A percentile compares a stretch with the other conserved stretches of the same genome.
These are phyloP conservation scores for Fusarium floridanum DNA, from an alignment of 2,329 filamentous ascomycete genomes.

Conservation along the genomic window DNA sequence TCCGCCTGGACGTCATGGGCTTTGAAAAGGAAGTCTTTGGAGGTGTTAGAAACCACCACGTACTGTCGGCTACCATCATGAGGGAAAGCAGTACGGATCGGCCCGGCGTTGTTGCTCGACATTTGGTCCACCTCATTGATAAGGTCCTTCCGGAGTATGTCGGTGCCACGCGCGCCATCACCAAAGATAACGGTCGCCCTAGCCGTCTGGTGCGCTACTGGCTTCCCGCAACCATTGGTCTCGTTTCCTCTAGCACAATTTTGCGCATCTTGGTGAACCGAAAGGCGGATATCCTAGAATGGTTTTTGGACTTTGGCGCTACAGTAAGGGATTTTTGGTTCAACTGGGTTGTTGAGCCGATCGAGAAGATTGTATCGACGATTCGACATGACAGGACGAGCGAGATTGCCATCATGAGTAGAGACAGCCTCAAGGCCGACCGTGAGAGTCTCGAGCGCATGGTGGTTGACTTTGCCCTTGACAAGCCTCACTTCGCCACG, in stretches of 20 bases:
- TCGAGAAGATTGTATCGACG: constrained; percentile 85
- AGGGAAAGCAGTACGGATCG: constrained; percentile 60
- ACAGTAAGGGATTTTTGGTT: constrained; percentile 92
- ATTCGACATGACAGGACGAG: constrained; percentile 93
- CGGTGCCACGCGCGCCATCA: constrained; percentile 65
- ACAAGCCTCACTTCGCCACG: constrained; percentile 76
- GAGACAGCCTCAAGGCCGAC: constrained; percentile 89
- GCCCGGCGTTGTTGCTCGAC: constrained; percentile 72
- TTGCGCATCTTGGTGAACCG: constrained; percentile 81
- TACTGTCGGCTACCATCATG: constrained; percentile 65
- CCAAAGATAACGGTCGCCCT: constrained; percentile 79
- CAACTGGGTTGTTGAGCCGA: constrained; percentile 94
- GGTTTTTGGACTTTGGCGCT: constrained; percentile 82
- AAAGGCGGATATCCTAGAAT: constrained; percentile 81
- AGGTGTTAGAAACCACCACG: constrained; percentile 71
- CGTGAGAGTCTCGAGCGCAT: constrained; percentile 94
- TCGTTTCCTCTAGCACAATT: constrained; percentile 90
- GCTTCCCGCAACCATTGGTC: constrained; percentile 78
- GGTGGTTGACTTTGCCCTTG: constrained; percentile 95
- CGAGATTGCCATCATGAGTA: constrained; percentile 97
- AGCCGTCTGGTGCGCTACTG: constrained; percentile 85
- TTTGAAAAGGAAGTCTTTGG: constrained; percentile 76
- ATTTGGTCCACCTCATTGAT: constrained; percentile 77
- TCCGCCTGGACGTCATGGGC: constrained; percentile 72
- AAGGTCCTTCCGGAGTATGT: constrained; percentile 77